phyloP scores from a whole-genome alignment of 78 protist species.

The Dictyostelium firmibasis region DNA sequence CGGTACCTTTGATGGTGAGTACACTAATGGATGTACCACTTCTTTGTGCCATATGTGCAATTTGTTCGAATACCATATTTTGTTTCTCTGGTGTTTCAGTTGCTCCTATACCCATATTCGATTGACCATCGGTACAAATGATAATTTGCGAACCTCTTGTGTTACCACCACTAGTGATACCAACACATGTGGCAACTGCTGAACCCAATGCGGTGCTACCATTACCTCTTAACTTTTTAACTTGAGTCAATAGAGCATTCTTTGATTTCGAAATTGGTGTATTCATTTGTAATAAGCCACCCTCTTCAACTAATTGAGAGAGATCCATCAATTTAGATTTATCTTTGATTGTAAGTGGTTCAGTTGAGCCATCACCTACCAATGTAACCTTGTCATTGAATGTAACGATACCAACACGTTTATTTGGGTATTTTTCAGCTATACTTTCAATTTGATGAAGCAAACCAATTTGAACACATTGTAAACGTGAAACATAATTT shows the following conservation, averaged over 20 bases:
- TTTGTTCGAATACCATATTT: constrained; percentile 32
- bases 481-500: constrained; percentile 72
- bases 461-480: constrained; percentile 83
- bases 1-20: constrained; percentile 75
- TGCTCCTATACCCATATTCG: constrained; percentile 87
- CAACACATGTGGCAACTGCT: constrained; percentile 78
- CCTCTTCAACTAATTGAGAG: constrained; percentile 27
- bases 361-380: constrained; percentile 76
- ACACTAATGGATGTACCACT: constrained; percentile 75
- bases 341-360: background rate
- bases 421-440: constrained; percentile 46
- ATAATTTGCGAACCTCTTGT: constrained; percentile 70
- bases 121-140: constrained; percentile 87
- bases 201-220: constrained; percentile 91
- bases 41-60: constrained; percentile 65
- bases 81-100: constrained; percentile 10
- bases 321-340: background rate
- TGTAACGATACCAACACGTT: constrained; percentile 74
- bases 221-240: constrained; percentile 57
- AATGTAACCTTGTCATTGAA: constrained; percentile 74
- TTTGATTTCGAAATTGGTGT: constrained; percentile 33
- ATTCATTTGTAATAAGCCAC: background rate
- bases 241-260: background rate
- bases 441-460: constrained; percentile 65
- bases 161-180: constrained; percentile 63